phyloP scores from a whole-genome alignment of 371 early-diverging fungal genomes.

The Phascolomyces articulosus region DNA sequence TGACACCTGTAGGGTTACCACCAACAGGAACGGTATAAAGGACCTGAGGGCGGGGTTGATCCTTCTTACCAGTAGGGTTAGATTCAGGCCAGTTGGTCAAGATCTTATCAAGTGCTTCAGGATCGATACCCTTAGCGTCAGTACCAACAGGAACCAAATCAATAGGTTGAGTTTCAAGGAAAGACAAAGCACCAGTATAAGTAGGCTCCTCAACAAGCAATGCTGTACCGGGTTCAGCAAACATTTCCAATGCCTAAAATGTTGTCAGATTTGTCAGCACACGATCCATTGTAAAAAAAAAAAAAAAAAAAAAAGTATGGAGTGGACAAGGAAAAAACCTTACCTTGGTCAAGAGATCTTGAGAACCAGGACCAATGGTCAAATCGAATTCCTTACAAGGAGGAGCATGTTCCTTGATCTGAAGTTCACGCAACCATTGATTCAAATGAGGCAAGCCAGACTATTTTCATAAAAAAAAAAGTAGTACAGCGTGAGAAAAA shows the following conservation, averaged over 20 bases:
- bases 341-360: conserved; percentile 75
- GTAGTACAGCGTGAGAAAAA: conserved; percentile 9
- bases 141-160: conserved; percentile 66
- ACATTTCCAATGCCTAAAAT: conserved; percentile 74
- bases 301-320: neutral
- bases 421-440: conserved; percentile 67
- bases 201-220: conserved; percentile 77
- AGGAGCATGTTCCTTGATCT: conserved; percentile 63
- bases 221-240: conserved; percentile 63
- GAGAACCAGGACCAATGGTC: conserved; percentile 77
- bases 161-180: conserved; percentile 65
- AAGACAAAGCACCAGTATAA: conserved; percentile 78
- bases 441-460: conserved; percentile 68
- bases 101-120: conserved; percentile 50
- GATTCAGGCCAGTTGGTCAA: conserved; percentile 50
- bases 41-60: conserved; percentile 48
- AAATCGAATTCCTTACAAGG: conserved; percentile 57
- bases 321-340: neutral
- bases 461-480: conserved; percentile 26
- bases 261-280: neutral
- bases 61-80: conserved; percentile 31
- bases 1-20: conserved; percentile 79
- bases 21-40: conserved; percentile 71
- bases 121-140: conserved; percentile 58
- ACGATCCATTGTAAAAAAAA: neutral